Evolutionary conservation across 176 grass and related monocot genomes (phyloP), one percentile per base, ranked within the genome.

Genomic region (Oryza brachyantha): DNA sequence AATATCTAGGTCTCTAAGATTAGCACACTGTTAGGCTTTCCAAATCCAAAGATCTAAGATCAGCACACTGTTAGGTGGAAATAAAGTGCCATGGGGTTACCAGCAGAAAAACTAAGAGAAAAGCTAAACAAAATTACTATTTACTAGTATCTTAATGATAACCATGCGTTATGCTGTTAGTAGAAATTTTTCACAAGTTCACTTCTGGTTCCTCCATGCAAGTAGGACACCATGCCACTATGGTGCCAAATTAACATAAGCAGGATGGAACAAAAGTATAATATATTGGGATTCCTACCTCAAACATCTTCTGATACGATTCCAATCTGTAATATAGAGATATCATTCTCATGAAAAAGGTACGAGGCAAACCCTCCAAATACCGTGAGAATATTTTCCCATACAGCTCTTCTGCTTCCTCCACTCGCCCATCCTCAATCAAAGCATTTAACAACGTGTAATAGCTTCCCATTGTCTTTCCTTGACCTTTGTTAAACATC

Each of bases 401-500:
- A 87, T 85, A 99, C 27, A 99, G 75, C 62, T 99, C 88, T 81
- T 99, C 96, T 54, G 86, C 96, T 81, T 99, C 96, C 68, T 95
- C 88, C 66, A 95, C 58, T 64, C 92, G 83, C 1, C 81, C 88
- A 76, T 99, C 96, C 78, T 94, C 88, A 40, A 87, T 81, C 72
- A 99, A 83, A 83, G 96, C 90, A 93, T 85, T 95, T 85, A 99
- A 90, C 63, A 99, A 87, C 77, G 87, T 87, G 67, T 85, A 87
- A 84, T 99, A 91, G 76, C 85, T 99, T 45, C 96, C 96, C 88
- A 99, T 93, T 50, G 96, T 99, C 81, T 92, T 99, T 79, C 96
- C 96, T 83, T 99, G 96, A 81, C 96, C 96, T 89, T 99, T 99
- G 74, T 89, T 93, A 69, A 99, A 86, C 96, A 99, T 95, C 96